These are phyloP conservation scores for Coniosporium apollinis DNA, from an alignment of 495 filamentous ascomycete genomes.

Conservation along the genomic window DNA sequence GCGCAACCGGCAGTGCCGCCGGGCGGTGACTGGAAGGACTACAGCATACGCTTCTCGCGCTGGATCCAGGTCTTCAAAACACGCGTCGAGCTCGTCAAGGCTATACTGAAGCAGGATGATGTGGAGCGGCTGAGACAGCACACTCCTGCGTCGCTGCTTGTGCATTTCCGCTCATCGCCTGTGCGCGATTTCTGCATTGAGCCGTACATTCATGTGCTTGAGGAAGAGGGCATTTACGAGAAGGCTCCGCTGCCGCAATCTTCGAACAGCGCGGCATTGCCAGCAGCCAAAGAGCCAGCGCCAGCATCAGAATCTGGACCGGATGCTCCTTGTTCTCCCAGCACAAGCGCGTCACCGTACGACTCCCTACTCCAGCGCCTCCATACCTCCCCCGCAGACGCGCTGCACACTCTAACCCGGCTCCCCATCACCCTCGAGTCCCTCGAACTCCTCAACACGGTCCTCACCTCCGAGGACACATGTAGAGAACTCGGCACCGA, in stretches of 20 bases:
- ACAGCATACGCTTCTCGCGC: conserved; percentile 3
- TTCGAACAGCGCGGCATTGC: no score
- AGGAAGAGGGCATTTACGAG: conserved; percentile 20
- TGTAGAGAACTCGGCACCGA: conserved; percentile 7
- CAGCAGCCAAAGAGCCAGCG: no score
- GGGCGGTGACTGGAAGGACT: background rate
- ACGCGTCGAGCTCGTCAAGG: conserved; percentile 7
- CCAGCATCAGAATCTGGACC: no score
- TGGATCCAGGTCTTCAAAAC: no score
- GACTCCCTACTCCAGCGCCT: no score
- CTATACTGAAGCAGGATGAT: conserved; percentile 1
- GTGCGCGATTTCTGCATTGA: conserved; percentile 5
- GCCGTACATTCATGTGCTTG: conserved; percentile 14
- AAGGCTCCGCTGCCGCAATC: no score
- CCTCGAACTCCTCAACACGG: conserved; percentile 23
- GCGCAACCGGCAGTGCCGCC: conserved; percentile 8
- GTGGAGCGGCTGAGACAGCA: background rate
- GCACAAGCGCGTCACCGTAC: background rate
- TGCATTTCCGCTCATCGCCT: background rate
- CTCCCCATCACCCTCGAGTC: conserved; percentile 20
- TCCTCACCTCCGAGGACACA: conserved; percentile 12
- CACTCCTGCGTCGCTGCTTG: background rate
- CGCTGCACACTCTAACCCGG: conserved; percentile 7
- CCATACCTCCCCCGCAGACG: no score
- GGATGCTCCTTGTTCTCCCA: background rate